These are phyloP conservation scores for Verbena officinalis DNA, from an alignment of 257 asterid species.

Conservation along the genomic window DNA sequence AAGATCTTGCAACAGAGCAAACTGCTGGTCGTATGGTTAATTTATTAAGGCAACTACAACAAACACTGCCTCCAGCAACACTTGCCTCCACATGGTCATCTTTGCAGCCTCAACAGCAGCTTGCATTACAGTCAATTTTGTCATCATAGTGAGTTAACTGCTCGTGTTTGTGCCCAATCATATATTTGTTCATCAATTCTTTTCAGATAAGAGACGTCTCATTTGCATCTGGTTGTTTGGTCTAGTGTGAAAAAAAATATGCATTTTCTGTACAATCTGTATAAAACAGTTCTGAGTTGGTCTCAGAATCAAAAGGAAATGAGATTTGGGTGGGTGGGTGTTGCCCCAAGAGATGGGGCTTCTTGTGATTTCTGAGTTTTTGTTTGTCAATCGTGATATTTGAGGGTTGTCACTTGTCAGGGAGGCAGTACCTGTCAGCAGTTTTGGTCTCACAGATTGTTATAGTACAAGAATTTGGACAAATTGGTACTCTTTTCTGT, in stretches of 20 bases:
- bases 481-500: slow-evolving; percentile 31
- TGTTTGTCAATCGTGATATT: slow-evolving; percentile 22
- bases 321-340: slow-evolving; percentile 6
- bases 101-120: slow-evolving; percentile 90
- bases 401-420: slow-evolving; percentile 35
- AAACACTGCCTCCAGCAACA: slow-evolving; percentile 78
- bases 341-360: slow-evolving; percentile 17
- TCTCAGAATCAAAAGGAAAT: slow-evolving; percentile 19
- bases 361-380: slow-evolving; percentile 35
- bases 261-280: slow-evolving; percentile 44
- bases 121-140: slow-evolving; percentile 73
- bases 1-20: slow-evolving; percentile 86
- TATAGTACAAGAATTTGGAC: slow-evolving; percentile 21
- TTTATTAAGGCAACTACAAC: slow-evolving; percentile 87
- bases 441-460: slow-evolving; percentile 51
- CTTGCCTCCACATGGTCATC: slow-evolving; percentile 85
- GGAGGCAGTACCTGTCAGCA: slow-evolving; percentile 43
- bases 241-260: slow-evolving; percentile 34
- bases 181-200: slow-evolving; percentile 34
- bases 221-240: slow-evolving; percentile 43
- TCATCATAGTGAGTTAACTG: slow-evolving; percentile 47
- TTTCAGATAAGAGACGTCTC: slow-evolving; percentile 29
- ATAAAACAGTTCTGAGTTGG: slow-evolving; percentile 30
- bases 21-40: slow-evolving; percentile 78
- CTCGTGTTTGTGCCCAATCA: slow-evolving; percentile 28